These are phyloP conservation scores for Fusarium piperis DNA, from an alignment of 2,329 filamentous ascomycete genomes.

Conservation along the genomic window DNA sequence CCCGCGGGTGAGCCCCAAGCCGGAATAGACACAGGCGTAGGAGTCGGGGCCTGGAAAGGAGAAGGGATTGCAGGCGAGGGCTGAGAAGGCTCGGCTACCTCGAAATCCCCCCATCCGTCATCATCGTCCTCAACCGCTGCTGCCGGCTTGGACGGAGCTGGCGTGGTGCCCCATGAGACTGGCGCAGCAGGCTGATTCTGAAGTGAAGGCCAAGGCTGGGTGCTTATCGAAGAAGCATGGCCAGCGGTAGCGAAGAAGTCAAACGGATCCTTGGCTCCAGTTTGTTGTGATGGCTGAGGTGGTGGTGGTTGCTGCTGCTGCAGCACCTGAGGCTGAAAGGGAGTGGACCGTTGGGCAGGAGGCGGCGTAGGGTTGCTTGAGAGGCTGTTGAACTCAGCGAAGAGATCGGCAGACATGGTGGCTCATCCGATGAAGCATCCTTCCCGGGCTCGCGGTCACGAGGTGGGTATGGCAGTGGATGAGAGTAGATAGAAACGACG, in stretches of 20 bases:
- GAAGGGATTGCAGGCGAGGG: slow-evolving; percentile 18
- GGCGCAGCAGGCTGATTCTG: slow-evolving; percentile 35
- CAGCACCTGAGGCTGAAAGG: slow-evolving; percentile 21
- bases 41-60: slow-evolving; percentile 13
- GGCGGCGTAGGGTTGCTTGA: slow-evolving; percentile 49
- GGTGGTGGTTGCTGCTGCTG: slow-evolving; percentile 3
- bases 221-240: slow-evolving; percentile 18
- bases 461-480: background rate
- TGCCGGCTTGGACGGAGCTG: slow-evolving; percentile 26
- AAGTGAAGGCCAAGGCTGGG: slow-evolving; percentile 47
- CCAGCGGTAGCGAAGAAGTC: slow-evolving; percentile 33
- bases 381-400: slow-evolving; percentile 68
- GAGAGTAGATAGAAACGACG: background rate
- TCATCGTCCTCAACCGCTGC: slow-evolving; percentile 59
- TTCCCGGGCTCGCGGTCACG: slow-evolving; percentile 10
- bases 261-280: slow-evolving; percentile 42
- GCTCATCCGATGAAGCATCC: slow-evolving; percentile 26
- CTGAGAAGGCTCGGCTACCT: slow-evolving; percentile 58
- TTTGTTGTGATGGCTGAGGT: slow-evolving; percentile 17
- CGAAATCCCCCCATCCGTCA: slow-evolving; percentile 75
- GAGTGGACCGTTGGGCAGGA: slow-evolving; percentile 30
- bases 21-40: slow-evolving; percentile 10
- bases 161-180: slow-evolving; percentile 29
- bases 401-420: slow-evolving; percentile 72
- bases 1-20: slow-evolving; percentile 23